Conservation (phyloP, 164 flowering plant species). For the Aristolochia fimbriata region DNA sequence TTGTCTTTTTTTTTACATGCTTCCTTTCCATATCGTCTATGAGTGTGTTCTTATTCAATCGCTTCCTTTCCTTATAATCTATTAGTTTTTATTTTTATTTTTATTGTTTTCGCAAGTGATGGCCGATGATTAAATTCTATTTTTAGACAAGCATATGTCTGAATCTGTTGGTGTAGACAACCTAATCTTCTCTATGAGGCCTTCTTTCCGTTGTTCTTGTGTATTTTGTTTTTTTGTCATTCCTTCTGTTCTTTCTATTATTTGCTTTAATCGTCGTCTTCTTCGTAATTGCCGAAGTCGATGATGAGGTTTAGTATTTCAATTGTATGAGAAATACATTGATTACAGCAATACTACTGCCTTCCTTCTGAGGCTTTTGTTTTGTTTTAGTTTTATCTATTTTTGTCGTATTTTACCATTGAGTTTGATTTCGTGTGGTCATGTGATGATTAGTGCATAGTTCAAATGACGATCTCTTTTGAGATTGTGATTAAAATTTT, state of each 20-base stretch:
- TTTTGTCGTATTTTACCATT: neutral
- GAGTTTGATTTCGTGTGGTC: constrained; percentile 2
- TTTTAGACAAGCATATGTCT: constrained; percentile 18
- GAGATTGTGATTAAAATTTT: constrained; percentile 8
- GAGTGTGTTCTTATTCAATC: too few relatives aligned
- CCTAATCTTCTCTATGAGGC: constrained; percentile 20
- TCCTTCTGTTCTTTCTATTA: neutral
- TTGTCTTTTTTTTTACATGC: neutral
- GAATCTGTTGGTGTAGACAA: constrained; percentile 8
- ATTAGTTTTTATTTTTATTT: too few relatives aligned
- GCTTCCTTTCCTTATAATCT: neutral
- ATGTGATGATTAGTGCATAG: constrained; percentile 15
- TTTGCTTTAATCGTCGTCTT: neutral
- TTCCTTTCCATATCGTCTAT: too few relatives aligned
- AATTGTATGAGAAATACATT: neutral
- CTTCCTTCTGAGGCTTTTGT: constrained; percentile 11
- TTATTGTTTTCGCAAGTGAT: too few relatives aligned
- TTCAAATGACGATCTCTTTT: constrained; percentile 11
- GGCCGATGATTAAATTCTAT: constrained; percentile 11
- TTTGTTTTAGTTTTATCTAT: neutral
- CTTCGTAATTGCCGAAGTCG: neutral
- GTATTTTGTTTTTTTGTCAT: neutral
- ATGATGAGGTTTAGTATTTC: constrained; percentile 3
- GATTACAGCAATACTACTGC: constrained; percentile 12
- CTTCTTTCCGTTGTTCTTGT: neutral